Evolutionary conservation across 2,329 filamentous ascomycete genomes (phyloP).

Genomic region (Lithohypha guttulata): DNA sequence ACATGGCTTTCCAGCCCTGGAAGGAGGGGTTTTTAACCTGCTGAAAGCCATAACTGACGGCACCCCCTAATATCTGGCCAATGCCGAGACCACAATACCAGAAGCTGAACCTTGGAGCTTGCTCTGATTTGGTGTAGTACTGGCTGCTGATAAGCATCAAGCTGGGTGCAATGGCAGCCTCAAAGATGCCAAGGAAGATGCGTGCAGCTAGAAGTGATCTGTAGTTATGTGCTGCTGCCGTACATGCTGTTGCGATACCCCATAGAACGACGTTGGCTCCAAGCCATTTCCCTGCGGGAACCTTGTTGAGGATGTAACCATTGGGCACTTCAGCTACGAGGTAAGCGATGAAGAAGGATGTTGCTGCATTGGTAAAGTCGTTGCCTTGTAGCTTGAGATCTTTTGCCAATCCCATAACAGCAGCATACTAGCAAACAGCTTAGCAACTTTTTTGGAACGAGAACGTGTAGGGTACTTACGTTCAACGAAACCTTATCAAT

Average conservation of each 20-base stretch:
- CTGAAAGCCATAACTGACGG: constrained; percentile 46
- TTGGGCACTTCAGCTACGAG: constrained; percentile 47
- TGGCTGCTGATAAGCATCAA: constrained; percentile 51
- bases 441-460: neutral
- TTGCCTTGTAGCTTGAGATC: constrained; percentile 48
- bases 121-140: constrained; percentile 49
- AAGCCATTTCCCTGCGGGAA: constrained; percentile 52
- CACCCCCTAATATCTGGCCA: constrained; percentile 42
- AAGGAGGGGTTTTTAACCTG: constrained; percentile 31
- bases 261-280: constrained; percentile 48
- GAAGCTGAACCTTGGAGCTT: constrained; percentile 48
- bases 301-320: constrained; percentile 46
- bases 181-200: constrained; percentile 51
- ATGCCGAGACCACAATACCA: constrained; percentile 53
- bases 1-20: constrained; percentile 41
- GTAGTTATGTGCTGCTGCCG: constrained; percentile 45
- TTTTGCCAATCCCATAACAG: constrained; percentile 51
- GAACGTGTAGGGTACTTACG: constrained; percentile 29
- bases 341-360: constrained; percentile 53
- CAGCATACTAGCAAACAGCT: constrained; percentile 2
- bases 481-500: constrained; percentile 39
- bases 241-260: constrained; percentile 26
- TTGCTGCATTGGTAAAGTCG: constrained; percentile 52
- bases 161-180: constrained; percentile 49
- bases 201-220: constrained; percentile 44